Percentiles rank a stretch among this genome's conserved stretches.
These are phyloP conservation scores for Poterioochromonas sp. DNA, from an alignment of 352 stramenopile genomes.

Conservation along the genomic window DNA sequence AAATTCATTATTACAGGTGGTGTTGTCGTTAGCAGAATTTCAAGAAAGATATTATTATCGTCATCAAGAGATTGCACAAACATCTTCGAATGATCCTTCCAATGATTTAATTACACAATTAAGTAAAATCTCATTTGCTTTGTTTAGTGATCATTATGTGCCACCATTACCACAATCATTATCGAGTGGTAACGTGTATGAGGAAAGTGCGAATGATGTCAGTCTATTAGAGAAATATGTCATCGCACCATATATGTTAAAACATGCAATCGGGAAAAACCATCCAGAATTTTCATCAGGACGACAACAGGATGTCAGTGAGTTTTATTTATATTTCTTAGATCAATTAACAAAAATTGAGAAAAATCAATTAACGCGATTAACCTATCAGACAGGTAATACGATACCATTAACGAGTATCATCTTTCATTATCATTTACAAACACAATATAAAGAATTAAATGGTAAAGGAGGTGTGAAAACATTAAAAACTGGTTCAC, in stretches of 20 bases:
- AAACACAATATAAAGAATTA: background rate
- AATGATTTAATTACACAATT: constrained; percentile 82
- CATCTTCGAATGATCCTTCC: background rate
- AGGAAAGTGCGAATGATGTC: constrained; percentile 43
- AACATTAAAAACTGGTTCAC: background rate
- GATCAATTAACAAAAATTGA: constrained; percentile 50
- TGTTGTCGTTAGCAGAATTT: constrained; percentile 51
- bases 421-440: constrained; percentile 7
- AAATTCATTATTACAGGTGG: constrained; percentile 90
- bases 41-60: constrained; percentile 9
- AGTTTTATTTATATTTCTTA: constrained; percentile 93
- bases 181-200: constrained; percentile 1
- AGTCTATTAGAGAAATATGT: constrained; percentile 43
- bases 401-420: background rate
- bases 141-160: constrained; percentile 73
- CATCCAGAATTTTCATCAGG: constrained; percentile 91
- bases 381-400: background rate
- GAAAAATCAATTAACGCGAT: background rate
- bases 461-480: background rate
- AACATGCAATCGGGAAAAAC: constrained; percentile 79
- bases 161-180: constrained; percentile 42
- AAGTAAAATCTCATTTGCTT: constrained; percentile 72
- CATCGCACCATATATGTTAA: constrained; percentile 82
- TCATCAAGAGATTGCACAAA: background rate
- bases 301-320: constrained; percentile 92